Evolutionary conservation across 2,329 filamentous ascomycete species (phyloP).

Genomic region (Colletotrichum tamarilloi): DNA sequence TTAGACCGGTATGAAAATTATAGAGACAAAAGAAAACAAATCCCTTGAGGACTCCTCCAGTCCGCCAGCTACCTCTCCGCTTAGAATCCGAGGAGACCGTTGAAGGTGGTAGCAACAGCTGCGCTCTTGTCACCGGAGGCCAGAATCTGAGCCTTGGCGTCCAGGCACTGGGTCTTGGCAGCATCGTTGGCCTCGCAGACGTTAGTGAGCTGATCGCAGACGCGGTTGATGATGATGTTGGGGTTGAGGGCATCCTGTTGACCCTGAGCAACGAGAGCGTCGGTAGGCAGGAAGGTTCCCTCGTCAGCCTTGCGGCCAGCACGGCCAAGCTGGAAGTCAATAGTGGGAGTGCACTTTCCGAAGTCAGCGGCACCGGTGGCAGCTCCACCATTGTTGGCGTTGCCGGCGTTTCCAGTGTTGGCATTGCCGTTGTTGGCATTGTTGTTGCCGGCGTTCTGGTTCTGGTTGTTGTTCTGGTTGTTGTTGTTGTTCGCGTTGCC

Average conservation of each 20-base stretch:
- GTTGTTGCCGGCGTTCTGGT: conserved; percentile 11
- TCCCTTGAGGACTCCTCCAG: neutral
- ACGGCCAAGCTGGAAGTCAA: conserved; percentile 67
- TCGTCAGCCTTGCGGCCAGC: conserved; percentile 60
- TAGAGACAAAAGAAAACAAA: conserved; percentile 8
- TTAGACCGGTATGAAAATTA: conserved; percentile 10
- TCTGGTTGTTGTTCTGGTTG: conserved; percentile 9
- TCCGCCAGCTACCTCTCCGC: neutral
- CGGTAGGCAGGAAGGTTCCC: conserved; percentile 69
- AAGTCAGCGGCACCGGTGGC: conserved; percentile 54
- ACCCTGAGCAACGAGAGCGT: conserved; percentile 64
- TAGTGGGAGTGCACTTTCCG: conserved; percentile 60
- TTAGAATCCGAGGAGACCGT: conserved; percentile 52
- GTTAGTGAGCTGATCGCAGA: conserved; percentile 71
- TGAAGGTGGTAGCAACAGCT: conserved; percentile 61
- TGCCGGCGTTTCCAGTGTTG: conserved; percentile 38
- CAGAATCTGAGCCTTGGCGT: conserved; percentile 61
- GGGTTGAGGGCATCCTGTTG: conserved; percentile 71
- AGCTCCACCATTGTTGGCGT: conserved; percentile 38
- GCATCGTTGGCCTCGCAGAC: conserved; percentile 68
- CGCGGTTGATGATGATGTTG: conserved; percentile 72
- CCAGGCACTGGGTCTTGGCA: conserved; percentile 58
- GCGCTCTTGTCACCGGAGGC: conserved; percentile 60
- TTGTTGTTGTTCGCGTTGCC: too few species aligned
- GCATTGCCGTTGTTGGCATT: conserved; percentile 5